phyloP scores from a whole-genome alignment of 2,329 filamentous ascomycete species.

The Capronia epimyces region DNA sequence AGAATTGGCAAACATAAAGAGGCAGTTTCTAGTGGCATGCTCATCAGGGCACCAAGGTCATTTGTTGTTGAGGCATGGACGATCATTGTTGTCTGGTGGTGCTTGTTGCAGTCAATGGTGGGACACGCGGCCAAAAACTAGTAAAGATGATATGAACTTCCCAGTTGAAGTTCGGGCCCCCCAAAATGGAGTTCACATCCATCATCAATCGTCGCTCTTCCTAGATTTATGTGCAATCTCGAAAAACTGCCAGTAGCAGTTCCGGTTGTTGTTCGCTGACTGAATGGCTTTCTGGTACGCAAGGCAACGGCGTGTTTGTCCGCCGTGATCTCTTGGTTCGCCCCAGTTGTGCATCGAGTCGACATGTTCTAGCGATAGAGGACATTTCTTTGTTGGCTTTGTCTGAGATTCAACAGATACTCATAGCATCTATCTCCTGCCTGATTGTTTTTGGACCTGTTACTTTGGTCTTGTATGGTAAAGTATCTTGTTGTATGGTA shows the following conservation, averaged over 20 bases:
- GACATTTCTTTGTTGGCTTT: slow-evolving; percentile 17
- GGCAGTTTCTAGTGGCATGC: background rate
- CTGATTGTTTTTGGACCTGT: slow-evolving; percentile 22
- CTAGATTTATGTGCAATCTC: background rate
- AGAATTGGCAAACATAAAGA: background rate
- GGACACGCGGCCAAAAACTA: background rate
- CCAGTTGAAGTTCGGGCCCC: background rate
- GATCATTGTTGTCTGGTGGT: background rate
- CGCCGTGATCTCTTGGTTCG: background rate
- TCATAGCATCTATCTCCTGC: slow-evolving; percentile 29
- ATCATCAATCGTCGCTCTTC: background rate
- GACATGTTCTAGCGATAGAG: slow-evolving; percentile 18
- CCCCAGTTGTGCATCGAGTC: slow-evolving; percentile 4
- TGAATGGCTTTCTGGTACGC: background rate
- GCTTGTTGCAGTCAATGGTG: background rate
- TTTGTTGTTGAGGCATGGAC: background rate
- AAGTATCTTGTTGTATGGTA: slow-evolving; percentile 64
- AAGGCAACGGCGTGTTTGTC: background rate
- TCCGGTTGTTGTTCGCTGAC: background rate
- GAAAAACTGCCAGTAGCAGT: background rate
- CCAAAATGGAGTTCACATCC: background rate
- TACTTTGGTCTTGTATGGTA: slow-evolving; percentile 47
- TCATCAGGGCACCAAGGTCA: background rate
- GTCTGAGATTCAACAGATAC: slow-evolving; percentile 27
- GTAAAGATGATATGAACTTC: background rate